A percentile compares a stretch with the other conserved stretches of the same genome.
Conservation (phyloP, 768 basidiomycete genomes). For the Strobilomyces dryophilus region DNA sequence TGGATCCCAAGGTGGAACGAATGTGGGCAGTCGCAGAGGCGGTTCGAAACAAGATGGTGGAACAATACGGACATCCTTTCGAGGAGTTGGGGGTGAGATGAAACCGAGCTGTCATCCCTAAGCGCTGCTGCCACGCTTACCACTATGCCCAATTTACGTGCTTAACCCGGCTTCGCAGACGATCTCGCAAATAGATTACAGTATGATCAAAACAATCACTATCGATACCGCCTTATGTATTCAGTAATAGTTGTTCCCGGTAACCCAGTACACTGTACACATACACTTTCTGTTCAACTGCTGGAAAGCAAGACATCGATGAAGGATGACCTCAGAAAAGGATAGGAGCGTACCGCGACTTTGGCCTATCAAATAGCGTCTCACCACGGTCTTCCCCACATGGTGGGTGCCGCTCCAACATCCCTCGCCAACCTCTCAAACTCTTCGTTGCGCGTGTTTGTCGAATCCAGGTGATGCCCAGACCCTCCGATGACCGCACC, state of each 20-base stretch:
- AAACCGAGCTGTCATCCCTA: background rate
- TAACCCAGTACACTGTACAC: too few species aligned
- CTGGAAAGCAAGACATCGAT: too few species aligned
- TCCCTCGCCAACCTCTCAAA: conserved; percentile 41
- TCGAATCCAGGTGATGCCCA: conserved; percentile 35
- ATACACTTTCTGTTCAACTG: too few species aligned
- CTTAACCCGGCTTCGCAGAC: too few species aligned
- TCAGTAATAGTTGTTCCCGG: too few species aligned
- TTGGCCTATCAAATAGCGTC: background rate
- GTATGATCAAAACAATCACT: too few species aligned
- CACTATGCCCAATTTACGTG: too few species aligned
- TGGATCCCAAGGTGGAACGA: conserved; percentile 36
- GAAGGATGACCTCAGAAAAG: conserved; percentile 27
- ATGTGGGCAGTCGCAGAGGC: conserved; percentile 22
- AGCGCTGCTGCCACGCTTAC: too few species aligned
- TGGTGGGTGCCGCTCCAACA: conserved; percentile 26
- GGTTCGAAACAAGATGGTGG: conserved; percentile 13
- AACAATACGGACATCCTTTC: conserved; percentile 12
- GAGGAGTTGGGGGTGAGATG: background rate
- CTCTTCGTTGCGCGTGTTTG: conserved; percentile 45
- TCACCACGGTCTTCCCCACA: conserved; percentile 27
- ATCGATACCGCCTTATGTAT: too few species aligned
- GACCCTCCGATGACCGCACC: conserved; percentile 49
- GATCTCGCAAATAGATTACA: too few species aligned
- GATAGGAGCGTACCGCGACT: too few species aligned